Base-by-base conservation (phyloP, 805 yeast species). In the Gaillardinia entomophila region DNA sequence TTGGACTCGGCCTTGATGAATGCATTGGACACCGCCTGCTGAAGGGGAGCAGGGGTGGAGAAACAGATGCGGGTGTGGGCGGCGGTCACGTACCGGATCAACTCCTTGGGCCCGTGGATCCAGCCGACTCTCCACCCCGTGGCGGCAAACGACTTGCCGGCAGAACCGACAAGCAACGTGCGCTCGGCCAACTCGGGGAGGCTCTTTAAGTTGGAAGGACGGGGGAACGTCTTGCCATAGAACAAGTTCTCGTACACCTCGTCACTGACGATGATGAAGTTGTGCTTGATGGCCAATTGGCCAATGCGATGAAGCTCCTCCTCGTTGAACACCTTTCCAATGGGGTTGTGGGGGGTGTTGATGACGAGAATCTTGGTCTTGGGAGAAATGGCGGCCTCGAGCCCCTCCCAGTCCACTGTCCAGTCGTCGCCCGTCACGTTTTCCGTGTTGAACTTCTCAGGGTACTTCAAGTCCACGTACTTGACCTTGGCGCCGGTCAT, bases 41-140 rank as follows among this genome's bases (percentile, higher is more conserved):
- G 98, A 41, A 86, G 66, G 8, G 97, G 97, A 12, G 95, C 78
- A 28, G 96, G 96, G 1, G 88, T 75, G 7, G 90, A 70, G 60
- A 92, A 92, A 52, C 96, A 87, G 47, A 92, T 90, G 60, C 98
- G 75, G 2, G 96, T 87, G 59, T 92, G 96, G 0, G 97, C 97
- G 16, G 83, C 74, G 5, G 87, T 71, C 4, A 80, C 95, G 52
- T 84, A 86, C 43, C 82, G 78, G 48, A 92, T 68, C 43, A 89
- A 66, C 19, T 82, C 84, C n/a, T 83, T 70, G 33, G 84, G 81
- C 5, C 96, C 97, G 40, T 89, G 79, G 24, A 90, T 72, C 94
- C 95, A 92, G 34, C 98, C 98, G 33, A 92, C 75, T 68, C 98
- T 80, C 97, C 97, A 92, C 33, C 98, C 98, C 10, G 98, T 92